Base-by-base conservation (phyloP, 140 eudicot species). In the Oenanthe javanica region DNA sequence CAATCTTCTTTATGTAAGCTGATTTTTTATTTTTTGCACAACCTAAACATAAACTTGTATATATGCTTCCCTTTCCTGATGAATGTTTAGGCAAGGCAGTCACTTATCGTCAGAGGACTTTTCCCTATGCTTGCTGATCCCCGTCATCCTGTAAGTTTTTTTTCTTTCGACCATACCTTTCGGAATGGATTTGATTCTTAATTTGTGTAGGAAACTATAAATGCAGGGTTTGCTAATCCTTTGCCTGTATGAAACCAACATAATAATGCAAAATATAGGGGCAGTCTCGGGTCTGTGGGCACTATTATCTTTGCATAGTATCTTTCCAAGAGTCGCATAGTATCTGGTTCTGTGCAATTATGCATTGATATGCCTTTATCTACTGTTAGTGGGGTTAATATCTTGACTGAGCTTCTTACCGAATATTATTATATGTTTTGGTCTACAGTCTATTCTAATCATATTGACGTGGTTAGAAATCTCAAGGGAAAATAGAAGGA, bases 91-190 rank as follows among this genome's bases (percentile, higher is more conserved):
- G 78, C 78, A 46, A 74, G 78, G 43, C 78, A 74, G 47, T 74
- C 78, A 9, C 78, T 74, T 47, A 74, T 74, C 19, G 78, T 74
- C 55, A 74, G 78, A 74, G 78, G 78, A 43, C 78, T 74, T 46
- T 74, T 74, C 47, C 78, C 78, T 23, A 74, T 74, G 78, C 78
- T 74, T n/a, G 78, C 78, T 2, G 78, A 74, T 74, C 78, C 78
- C 57, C 55, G 78, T 43, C 78, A 74, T 74, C 98, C 97, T n/a
- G 98, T 94, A 85, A 85, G 97, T 84, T 84, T 19, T 25, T 40
- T 81, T 6, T 11, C 10, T 67, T 31, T 67, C 21, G 46, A 67
- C 74, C 7, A 11, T 67, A 31, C 49, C 49, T 9, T 54, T n/a
- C 1, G 5, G 4, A 6, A 59, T 59, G 67, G 67, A 59, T 61